Evolutionary conservation across 2,329 filamentous ascomycete species (phyloP), one percentile per base, ranked within the genome.

Genomic region (Capronia epimyces): DNA sequence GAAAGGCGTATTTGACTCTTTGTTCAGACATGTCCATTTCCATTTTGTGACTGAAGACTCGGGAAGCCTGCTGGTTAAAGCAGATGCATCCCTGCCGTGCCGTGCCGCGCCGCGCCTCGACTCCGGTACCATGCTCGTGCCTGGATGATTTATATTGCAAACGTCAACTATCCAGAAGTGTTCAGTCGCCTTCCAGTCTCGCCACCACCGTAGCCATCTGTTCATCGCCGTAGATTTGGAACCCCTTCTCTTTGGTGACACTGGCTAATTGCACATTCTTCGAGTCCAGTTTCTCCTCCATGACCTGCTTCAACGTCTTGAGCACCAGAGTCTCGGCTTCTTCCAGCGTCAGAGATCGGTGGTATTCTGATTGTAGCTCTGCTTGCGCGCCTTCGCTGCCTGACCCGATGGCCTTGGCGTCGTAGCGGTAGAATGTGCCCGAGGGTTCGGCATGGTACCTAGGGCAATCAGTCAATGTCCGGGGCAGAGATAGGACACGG

Each of bases 231-330:
- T 98, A 98, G 82, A 98, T 96, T 75, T 89, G 86, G 80, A 98
- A 98, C 50, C 93, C 93, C 74, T 87, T 91, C 61, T 96, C 91
- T 78, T 90, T 95, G 57, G 93, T 98, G 51, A 98, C 93, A 67
- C 91, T 97, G 47, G 93, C 93, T 62, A 98, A 73, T 76, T 98
- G 93, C 60, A 98, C 93, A 67, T 98, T 98, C 82, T 98, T 98
- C 59, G 89, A 81, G 69, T 98, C 93, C 55, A 98, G 79, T 77
- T 98, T 98, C 82, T 98, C 93, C 75, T 98, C 93, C 93, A 98
- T 98, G 62, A 98, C 93, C 75, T 98, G 93, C 80, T 97, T 98
- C 69, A 98, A 72, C 31, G 93, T 98, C 82, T 97, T 97, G 66
- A 98, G 77, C 45, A 95, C 90, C 60, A 98, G 75, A 2, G 90